These are phyloP conservation scores for Paraphaeosphaeria sporulosa DNA, from an alignment of 2,329 filamentous ascomycete species.

Conservation along the genomic window DNA sequence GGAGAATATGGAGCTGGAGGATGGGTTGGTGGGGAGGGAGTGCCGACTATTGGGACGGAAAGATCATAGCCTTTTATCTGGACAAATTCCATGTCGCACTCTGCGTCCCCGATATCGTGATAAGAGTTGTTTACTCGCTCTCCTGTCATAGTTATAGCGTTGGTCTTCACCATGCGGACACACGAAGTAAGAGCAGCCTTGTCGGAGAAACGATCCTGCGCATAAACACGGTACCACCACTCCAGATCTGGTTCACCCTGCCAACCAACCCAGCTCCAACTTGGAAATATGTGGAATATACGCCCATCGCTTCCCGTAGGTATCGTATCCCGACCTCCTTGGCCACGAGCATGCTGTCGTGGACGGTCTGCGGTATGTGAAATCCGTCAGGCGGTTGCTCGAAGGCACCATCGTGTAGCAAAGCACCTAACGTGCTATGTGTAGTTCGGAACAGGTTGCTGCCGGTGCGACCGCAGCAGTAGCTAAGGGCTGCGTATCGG, in stretches of 20 bases:
- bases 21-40: background rate
- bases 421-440: background rate
- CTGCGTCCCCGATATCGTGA: background rate
- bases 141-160: background rate
- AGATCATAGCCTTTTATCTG: background rate
- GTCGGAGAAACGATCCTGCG: background rate
- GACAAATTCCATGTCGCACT: background rate
- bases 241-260: background rate
- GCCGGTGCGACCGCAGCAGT: slow-evolving; percentile 1
- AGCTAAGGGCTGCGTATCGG: slow-evolving; percentile 10
- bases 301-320: slow-evolving; percentile 9
- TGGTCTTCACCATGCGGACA: background rate
- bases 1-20: background rate
- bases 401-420: slow-evolving; percentile 8
- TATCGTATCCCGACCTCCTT: slow-evolving; percentile 8
- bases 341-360: slow-evolving; percentile 9
- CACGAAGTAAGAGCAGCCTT: background rate
- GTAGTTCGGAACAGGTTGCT: slow-evolving; percentile 2
- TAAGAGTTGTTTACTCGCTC: background rate
- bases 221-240: background rate
- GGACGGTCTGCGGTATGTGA: slow-evolving; percentile 12
- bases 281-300: slow-evolving; percentile 1
- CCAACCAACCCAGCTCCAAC: slow-evolving; percentile 10
- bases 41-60: background rate
- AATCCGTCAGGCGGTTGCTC: too few species aligned